A percentile compares a stretch with the other conserved stretches of the same genome.
Conservation (phyloP, 202 grass and related monocot species). For the Carex sylvatica region DNA sequence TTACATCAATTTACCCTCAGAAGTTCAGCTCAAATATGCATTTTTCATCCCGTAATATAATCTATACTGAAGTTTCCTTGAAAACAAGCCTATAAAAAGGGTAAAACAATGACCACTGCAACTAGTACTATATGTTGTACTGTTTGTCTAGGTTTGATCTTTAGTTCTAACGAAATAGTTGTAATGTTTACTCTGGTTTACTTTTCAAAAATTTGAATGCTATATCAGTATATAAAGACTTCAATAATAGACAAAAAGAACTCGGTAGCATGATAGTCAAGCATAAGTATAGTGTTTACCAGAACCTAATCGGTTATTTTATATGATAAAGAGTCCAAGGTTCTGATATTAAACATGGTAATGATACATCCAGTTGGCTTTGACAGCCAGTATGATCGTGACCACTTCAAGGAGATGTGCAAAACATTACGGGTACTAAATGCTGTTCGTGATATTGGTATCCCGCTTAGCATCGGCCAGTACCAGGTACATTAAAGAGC, state of each 20-base stretch:
- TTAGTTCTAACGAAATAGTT: not conserved
- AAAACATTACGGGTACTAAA: slow-evolving; percentile 89
- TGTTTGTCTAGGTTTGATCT: not conserved
- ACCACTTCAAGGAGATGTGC: slow-evolving; percentile 94
- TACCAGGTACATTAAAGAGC: slow-evolving; percentile 57
- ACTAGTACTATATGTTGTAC: not conserved
- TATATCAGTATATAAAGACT: not conserved
- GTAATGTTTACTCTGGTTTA: not conserved
- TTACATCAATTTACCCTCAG: not conserved
- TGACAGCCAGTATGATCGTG: slow-evolving; percentile 91
- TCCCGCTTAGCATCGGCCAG: slow-evolving; percentile 86
- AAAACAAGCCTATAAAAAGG: not conserved
- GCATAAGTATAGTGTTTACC: not conserved
- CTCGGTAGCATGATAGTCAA: not conserved
- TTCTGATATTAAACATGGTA: slow-evolving; percentile 71
- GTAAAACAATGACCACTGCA: not conserved
- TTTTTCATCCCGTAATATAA: not conserved
- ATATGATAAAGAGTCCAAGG: slow-evolving; percentile 30
- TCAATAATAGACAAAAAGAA: not conserved
- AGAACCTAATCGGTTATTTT: slow-evolving; percentile 8
- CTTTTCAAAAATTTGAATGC: not conserved
- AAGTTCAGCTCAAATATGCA: not conserved
- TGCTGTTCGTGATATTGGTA: slow-evolving; percentile 84
- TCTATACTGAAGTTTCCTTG: not conserved
- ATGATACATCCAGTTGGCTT: slow-evolving; percentile 97